A percentile compares a stretch with the other conserved stretches of the same genome.
phyloP scores from a whole-genome alignment of 345 rosid genomes.

The Populus pruinosa region DNA sequence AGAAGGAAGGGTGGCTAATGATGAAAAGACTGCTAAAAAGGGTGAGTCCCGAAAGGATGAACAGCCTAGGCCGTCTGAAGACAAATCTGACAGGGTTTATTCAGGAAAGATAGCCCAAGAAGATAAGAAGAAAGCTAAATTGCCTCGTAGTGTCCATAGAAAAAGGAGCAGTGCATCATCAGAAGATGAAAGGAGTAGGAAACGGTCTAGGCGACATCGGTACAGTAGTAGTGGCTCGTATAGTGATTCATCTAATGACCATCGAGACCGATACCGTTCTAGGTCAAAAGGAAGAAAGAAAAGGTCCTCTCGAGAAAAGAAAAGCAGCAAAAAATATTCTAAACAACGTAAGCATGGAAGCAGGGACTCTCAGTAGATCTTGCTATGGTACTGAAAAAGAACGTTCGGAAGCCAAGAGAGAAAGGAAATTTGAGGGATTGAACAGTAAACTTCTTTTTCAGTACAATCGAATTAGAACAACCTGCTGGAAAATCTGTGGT shows the following conservation, averaged over 20 bases:
- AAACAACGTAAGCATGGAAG: slow-evolving; percentile 43
- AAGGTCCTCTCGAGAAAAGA: slow-evolving; percentile 56
- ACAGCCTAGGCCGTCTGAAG: slow-evolving; percentile 19
- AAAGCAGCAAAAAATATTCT: slow-evolving; percentile 55
- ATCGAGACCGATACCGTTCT: slow-evolving; percentile 39
- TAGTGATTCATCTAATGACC: slow-evolving; percentile 53
- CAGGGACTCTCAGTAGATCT: slow-evolving; percentile 47
- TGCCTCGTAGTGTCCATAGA: slow-evolving; percentile 19
- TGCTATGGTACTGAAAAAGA: slow-evolving; percentile 33
- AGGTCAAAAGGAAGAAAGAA: slow-evolving; percentile 55
- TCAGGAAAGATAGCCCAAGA: slow-evolving; percentile 17
- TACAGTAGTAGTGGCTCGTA: slow-evolving; percentile 49
- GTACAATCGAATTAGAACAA: too few relatives aligned
- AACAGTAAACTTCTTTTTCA: not conserved
- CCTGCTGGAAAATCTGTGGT: too few relatives aligned
- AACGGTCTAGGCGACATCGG: slow-evolving; percentile 34
- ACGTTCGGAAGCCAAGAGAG: slow-evolving; percentile 35
- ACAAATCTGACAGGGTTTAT: slow-evolving; percentile 16
- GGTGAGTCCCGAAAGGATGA: slow-evolving; percentile 19
- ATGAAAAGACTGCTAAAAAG: slow-evolving; percentile 24
- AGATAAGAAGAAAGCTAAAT: slow-evolving; percentile 35
- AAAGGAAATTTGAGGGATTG: slow-evolving; percentile 42
- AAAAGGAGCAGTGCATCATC: slow-evolving; percentile 39
- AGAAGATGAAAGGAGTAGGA: slow-evolving; percentile 60
- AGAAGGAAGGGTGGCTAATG: slow-evolving; percentile 1